Conservation (phyloP, 495 filamentous ascomycete species). For the Penicillium parvum region DNA sequence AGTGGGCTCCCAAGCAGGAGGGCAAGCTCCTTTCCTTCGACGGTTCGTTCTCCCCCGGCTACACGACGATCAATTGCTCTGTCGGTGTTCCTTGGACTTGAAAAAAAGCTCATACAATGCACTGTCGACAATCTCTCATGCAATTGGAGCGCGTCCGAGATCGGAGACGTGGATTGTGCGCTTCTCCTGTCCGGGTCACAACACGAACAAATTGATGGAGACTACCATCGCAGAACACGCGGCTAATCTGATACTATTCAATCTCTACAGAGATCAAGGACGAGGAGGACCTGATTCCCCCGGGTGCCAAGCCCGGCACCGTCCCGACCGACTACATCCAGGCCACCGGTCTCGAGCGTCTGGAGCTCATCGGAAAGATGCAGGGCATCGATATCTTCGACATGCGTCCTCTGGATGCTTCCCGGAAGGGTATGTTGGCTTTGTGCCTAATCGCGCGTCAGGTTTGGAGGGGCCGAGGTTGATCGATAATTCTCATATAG, state of each 20-base stretch:
- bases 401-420: slow-evolving; percentile 92
- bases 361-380: slow-evolving; percentile 99
- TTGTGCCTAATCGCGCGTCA: not conserved
- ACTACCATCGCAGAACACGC: not conserved
- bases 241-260: slow-evolving; percentile 4
- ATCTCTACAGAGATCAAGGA: slow-evolving; percentile 69
- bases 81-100: not conserved
- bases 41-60: slow-evolving; percentile 29
- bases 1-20: slow-evolving; percentile 34
- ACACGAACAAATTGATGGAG: not conserved
- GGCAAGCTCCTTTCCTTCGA: slow-evolving; percentile 46
- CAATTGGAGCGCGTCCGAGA: slow-evolving; percentile 9
- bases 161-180: slow-evolving; percentile 14
- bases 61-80: slow-evolving; percentile 14
- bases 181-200: slow-evolving; percentile 4
- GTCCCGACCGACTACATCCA: slow-evolving; percentile 92
- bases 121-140: not conserved
- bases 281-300: slow-evolving; percentile 74
- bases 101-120: not conserved
- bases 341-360: slow-evolving; percentile 92
- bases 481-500: slow-evolving; percentile 37
- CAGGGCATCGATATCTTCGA: slow-evolving; percentile 98
- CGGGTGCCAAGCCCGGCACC: slow-evolving; percentile 76
- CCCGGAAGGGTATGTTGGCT: slow-evolving; percentile 63
- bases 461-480: not conserved